These are phyloP conservation scores for Yamadazyma membranifaciens DNA, from an alignment of 1,139 yeast genomes.

Conservation along the genomic window DNA sequence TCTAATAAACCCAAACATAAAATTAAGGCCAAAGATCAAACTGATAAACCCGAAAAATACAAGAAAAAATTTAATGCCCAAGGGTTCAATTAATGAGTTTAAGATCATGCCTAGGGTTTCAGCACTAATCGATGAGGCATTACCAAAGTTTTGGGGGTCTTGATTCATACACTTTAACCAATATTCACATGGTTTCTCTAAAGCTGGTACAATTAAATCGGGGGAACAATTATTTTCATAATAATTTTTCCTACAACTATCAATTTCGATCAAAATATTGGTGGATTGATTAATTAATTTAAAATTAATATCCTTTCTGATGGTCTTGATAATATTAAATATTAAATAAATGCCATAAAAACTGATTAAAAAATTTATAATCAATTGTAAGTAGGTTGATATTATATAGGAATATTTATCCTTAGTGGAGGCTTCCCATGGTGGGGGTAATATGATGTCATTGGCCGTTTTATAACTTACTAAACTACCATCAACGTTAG, in stretches of 20 bases:
- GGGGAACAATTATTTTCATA: constrained; percentile 57
- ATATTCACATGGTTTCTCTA: constrained; percentile 52
- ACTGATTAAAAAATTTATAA: constrained; percentile 46
- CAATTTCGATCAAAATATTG: constrained; percentile 39
- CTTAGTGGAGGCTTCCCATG: constrained; percentile 45
- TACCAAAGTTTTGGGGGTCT: constrained; percentile 44
- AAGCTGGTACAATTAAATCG: constrained; percentile 55
- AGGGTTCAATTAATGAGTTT: constrained; percentile 64
- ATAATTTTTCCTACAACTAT: constrained; percentile 51
- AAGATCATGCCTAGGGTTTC: constrained; percentile 60
- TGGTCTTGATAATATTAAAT: constrained; percentile 42
- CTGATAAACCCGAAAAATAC: constrained; percentile 32
- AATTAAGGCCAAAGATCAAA: constrained; percentile 37
- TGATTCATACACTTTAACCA: constrained; percentile 67
- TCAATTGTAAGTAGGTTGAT: constrained; percentile 58
- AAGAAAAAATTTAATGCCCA: constrained; percentile 55
- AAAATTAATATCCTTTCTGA: constrained; percentile 51
- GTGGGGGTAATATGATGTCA: constrained; percentile 41
- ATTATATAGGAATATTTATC: constrained; percentile 44
- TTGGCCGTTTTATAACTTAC: constrained; percentile 4
- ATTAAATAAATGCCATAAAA: constrained; percentile 41
- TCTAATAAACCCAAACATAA: constrained; percentile 43
- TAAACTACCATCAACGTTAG: constrained; percentile 6
- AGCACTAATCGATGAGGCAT: constrained; percentile 55
- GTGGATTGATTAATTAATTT: constrained; percentile 43